Evolutionary conservation across 345 rosid genomes (phyloP).

Genomic region (Schrenkiella parvula): DNA sequence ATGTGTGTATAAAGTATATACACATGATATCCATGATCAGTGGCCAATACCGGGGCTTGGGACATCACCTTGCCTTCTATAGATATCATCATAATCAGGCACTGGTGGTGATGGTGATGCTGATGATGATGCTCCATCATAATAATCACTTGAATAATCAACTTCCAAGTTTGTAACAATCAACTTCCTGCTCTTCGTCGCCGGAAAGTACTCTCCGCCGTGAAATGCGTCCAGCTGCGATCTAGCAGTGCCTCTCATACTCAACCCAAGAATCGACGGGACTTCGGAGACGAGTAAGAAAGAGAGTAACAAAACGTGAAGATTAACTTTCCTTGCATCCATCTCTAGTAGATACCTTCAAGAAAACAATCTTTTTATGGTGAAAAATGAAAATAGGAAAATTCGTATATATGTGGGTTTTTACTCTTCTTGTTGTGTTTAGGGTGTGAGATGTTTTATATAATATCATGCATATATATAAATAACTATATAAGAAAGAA

Average conservation of each 20-base stretch:
- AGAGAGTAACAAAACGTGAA: conserved; percentile 11
- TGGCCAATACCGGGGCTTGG: conserved; percentile 84
- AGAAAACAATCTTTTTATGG: not conserved
- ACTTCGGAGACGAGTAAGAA: conserved; percentile 15
- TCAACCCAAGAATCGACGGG: conserved; percentile 12
- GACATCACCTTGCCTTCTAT: conserved; percentile 77
- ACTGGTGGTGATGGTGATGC: conserved; percentile 33
- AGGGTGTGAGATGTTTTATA: conserved; percentile 2
- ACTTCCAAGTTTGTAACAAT: conserved; percentile 25
- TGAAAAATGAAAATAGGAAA: not conserved
- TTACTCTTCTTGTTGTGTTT: not conserved
- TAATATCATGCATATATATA: not conserved
- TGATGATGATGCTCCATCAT: conserved; percentile 13
- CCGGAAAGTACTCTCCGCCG: conserved; percentile 16
- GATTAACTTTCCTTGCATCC: conserved; percentile 10
- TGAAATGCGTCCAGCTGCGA: conserved; percentile 9
- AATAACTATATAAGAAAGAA: conserved; percentile 4
- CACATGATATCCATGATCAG: conserved; percentile 30
- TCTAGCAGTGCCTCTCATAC: conserved; percentile 5
- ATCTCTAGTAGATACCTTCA: not conserved
- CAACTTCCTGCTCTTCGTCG: conserved; percentile 25
- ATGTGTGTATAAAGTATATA: not conserved
- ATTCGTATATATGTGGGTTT: not conserved
- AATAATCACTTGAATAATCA: conserved; percentile 29
- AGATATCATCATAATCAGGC: conserved; percentile 53